These are phyloP conservation scores for Waitea zeae DNA, from an alignment of 1,284 basidiomycete genomes.

Conservation along the genomic window DNA sequence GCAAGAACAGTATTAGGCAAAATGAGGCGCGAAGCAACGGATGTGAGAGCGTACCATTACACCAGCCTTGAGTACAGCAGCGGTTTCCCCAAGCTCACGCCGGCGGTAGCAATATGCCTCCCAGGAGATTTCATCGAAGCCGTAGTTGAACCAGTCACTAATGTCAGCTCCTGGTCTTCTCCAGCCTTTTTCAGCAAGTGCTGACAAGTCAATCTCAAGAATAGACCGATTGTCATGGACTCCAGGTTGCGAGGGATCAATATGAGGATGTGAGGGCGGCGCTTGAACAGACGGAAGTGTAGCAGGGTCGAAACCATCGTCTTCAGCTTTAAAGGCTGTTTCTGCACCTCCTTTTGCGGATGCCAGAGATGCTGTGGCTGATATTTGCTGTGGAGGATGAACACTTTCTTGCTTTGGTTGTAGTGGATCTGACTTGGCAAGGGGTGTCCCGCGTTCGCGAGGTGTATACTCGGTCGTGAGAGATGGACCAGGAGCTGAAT, in stretches of 20 bases:
- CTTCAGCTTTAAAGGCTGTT: constrained; percentile 9
- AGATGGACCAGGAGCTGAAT: constrained; percentile 31
- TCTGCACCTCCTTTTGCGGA: too few species aligned
- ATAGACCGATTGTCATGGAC: constrained; percentile 68
- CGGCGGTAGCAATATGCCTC: constrained; percentile 81
- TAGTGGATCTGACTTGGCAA: constrained; percentile 8
- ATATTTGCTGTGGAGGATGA: constrained; percentile 7
- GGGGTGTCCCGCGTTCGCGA: constrained; percentile 40
- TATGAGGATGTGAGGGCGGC: constrained; percentile 57
- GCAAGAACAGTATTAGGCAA: background rate
- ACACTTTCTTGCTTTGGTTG: too few species aligned
- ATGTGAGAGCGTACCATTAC: constrained; percentile 40
- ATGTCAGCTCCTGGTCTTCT: constrained; percentile 83
- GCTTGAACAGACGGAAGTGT: constrained; percentile 46
- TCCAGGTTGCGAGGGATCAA: constrained; percentile 53
- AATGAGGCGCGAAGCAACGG: constrained; percentile 1
- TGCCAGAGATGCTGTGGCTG: constrained; percentile 7
- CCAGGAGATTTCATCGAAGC: constrained; percentile 96
- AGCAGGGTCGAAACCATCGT: constrained; percentile 42
- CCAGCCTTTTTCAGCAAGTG: constrained; percentile 85
- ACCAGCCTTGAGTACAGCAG: constrained; percentile 59
- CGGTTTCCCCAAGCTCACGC: constrained; percentile 64
- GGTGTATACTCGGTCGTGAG: constrained; percentile 86
- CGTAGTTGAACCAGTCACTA: constrained; percentile 99
- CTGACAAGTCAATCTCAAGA: constrained; percentile 74